Percentiles rank a stretch among this genome's conserved stretches.
These are phyloP conservation scores for Arctium minus DNA, from an alignment of 129 eudicot species.

Conservation along the genomic window DNA sequence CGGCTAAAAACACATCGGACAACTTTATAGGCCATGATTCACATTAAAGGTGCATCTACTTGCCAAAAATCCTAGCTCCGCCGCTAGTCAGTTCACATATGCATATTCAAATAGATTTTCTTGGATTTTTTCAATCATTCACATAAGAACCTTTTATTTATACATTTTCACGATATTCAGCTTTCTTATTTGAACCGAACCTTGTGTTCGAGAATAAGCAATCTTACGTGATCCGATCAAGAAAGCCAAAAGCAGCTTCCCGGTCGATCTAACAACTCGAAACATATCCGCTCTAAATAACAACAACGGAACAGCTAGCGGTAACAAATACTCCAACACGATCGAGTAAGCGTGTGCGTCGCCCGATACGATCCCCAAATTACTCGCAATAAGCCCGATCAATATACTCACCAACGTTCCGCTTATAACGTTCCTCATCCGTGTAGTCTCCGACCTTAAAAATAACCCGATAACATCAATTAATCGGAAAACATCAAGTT, in stretches of 20 bases:
- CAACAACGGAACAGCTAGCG: conserved; percentile 76
- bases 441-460: conserved; percentile 47
- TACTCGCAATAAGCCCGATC: conserved; percentile 81
- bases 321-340: conserved; percentile 49
- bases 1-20: too few relatives aligned
- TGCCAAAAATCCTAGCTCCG: too few relatives aligned
- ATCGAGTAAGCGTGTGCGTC: too few relatives aligned
- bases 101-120: too few relatives aligned
- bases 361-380: conserved; percentile 40
- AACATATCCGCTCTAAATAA: conserved; percentile 82
- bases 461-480: background rate
- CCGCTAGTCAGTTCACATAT: background rate
- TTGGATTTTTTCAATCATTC: background rate
- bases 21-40: too few relatives aligned
- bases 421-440: conserved; percentile 76
- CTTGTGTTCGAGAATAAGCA: background rate
- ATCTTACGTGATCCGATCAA: conserved; percentile 78
- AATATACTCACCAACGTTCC: conserved; percentile 76
- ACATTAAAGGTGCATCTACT: too few relatives aligned
- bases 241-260: conserved; percentile 81
- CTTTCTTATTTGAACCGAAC: too few relatives aligned
- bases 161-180: too few relatives aligned
- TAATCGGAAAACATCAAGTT: background rate
- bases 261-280: conserved; percentile 59
- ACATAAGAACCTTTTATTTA: too few relatives aligned